Base-by-base conservation (phyloP, 192 early-diverging fungal species). In the Mortierella alpina region DNA sequence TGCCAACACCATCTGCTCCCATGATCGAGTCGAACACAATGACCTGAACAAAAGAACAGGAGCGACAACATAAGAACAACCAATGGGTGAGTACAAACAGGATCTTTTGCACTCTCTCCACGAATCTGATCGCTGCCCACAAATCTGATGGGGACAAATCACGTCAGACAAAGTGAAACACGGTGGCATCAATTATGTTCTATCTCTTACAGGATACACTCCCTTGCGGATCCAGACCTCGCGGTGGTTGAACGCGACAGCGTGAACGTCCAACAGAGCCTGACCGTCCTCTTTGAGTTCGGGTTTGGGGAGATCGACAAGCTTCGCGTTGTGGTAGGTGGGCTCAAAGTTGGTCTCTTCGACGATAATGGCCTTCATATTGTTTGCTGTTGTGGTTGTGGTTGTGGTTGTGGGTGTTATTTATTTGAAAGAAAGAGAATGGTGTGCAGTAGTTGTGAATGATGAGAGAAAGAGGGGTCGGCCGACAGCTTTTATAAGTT, bases 1-100 rank as follows among this genome's bases (percentile, higher is more conserved):
- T 75, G n/a, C 90, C 90, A 52, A 86, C 82, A 41, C 87, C 88
- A 83, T 91, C 90, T 40, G 82, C 83, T 9, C 90, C 90, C 52
- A 89, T 68, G 66, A 86, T 63, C 6, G 90, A 91, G 59, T 69
- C 75, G 59, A 82, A 84, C 9, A 80, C 51, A 40, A 91, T 86
- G 4, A 80, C 83, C 56, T 77, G 48, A 55, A 8, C 10, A 46
- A n/a, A n/a, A n/a, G n/a, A n/a, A n/a, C n/a, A n/a, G n/a, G n/a
- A n/a, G n/a, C n/a, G n/a, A n/a, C n/a, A n/a, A n/a, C n/a, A n/a
- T n/a, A n/a, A n/a, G n/a, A n/a, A n/a, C n/a, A n/a, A n/a, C n/a
- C n/a, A n/a, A n/a, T n/a, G n/a, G n/a, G n/a, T n/a, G n/a, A n/a
- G n/a, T n/a, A n/a, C n/a, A n/a, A n/a, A n/a, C n/a, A n/a, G n/a